Conservation (phyloP, 1,139 yeast genomes). For the Saccharomycopsis phalli region DNA sequence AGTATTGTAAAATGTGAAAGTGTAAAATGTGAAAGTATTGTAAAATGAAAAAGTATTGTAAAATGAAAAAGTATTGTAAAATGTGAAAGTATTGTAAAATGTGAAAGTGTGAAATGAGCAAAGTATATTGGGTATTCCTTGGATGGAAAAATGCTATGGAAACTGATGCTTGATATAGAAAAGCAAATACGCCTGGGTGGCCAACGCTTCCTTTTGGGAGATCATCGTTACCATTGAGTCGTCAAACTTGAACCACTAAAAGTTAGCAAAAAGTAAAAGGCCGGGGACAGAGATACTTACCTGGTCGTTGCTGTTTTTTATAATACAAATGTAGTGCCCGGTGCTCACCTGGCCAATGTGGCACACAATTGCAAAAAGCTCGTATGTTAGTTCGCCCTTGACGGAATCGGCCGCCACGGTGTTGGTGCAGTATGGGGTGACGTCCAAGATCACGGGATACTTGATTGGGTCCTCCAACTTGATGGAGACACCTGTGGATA, state of each 20-base stretch:
- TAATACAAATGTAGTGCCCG: constrained; percentile 82
- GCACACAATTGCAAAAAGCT: constrained; percentile 76
- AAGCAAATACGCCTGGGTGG: constrained; percentile 67
- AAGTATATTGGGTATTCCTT: too few relatives aligned
- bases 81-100: neutral
- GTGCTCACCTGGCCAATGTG: constrained; percentile 91
- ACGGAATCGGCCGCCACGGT: constrained; percentile 21
- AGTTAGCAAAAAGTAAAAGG: neutral
- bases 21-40: neutral
- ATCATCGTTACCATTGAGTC: constrained; percentile 77
- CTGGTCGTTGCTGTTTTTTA: constrained; percentile 55
- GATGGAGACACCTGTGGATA: constrained; percentile 46
- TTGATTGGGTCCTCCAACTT: constrained; percentile 70
- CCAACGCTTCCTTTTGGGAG: constrained; percentile 52
- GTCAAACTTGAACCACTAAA: constrained; percentile 79
- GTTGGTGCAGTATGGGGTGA: constrained; percentile 49
- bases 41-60: neutral
- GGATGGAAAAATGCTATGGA: constrained; percentile 20
- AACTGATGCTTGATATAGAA: constrained; percentile 58
- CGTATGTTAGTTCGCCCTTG: constrained; percentile 42
- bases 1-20: too few relatives aligned
- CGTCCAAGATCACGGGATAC: constrained; percentile 64
- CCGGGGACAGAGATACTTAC: constrained; percentile 9
- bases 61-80: neutral
- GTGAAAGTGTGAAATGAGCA: neutral